phyloP scores from a whole-genome alignment of 2,329 filamentous ascomycete species.

The Diatrype stigma region DNA sequence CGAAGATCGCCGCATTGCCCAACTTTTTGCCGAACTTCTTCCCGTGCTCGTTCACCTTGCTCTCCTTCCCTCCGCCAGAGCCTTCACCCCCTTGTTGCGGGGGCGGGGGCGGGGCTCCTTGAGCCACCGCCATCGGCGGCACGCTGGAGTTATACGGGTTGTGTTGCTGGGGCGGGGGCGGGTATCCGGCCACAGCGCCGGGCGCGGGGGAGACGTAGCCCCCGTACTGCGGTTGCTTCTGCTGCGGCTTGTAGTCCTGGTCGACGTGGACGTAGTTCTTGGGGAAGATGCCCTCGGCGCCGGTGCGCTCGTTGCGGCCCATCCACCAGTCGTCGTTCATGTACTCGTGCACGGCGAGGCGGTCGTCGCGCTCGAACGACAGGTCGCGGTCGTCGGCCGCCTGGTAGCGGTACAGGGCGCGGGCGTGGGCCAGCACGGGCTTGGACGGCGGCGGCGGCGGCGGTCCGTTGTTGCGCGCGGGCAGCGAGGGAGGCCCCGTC shows the following conservation, averaged over 20 bases:
- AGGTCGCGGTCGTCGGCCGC: slow-evolving; percentile 78
- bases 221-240: slow-evolving; percentile 25
- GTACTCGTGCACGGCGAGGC: slow-evolving; percentile 77
- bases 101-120: slow-evolving; percentile 19
- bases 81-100: slow-evolving; percentile 10
- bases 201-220: slow-evolving; percentile 24
- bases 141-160: slow-evolving; percentile 66
- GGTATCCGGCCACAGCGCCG: slow-evolving; percentile 28
- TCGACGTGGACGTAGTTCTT: slow-evolving; percentile 79
- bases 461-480: slow-evolving; percentile 31
- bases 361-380: slow-evolving; percentile 74
- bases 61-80: slow-evolving; percentile 34
- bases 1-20: slow-evolving; percentile 80
- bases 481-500: slow-evolving; percentile 34
- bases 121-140: slow-evolving; percentile 70
- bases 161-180: slow-evolving; percentile 39
- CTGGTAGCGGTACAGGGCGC: slow-evolving; percentile 79
- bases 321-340: slow-evolving; percentile 99
- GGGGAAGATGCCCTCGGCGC: slow-evolving; percentile 91
- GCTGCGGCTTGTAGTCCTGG: slow-evolving; percentile 44
- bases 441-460: slow-evolving; percentile 41
- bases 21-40: slow-evolving; percentile 98
- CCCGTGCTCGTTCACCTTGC: slow-evolving; percentile 69
- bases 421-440: slow-evolving; percentile 66
- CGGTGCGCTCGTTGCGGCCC: slow-evolving; percentile 79